A percentile compares a stretch with the other conserved stretches of the same genome.
These are phyloP conservation scores for Conticribra guillardii DNA, from an alignment of 108 stramenopile genomes.

Conservation along the genomic window DNA sequence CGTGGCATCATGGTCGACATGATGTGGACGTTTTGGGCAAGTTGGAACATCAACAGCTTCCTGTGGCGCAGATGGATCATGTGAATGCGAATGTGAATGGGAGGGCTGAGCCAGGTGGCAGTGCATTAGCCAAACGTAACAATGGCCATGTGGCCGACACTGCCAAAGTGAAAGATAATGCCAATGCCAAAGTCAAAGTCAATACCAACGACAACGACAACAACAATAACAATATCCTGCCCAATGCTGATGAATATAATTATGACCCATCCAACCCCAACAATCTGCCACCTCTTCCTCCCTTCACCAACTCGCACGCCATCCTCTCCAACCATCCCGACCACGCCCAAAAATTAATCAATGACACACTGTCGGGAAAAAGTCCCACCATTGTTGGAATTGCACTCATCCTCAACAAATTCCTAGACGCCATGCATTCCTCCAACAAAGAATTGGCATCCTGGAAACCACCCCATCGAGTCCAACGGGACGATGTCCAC, in stretches of 20 bases:
- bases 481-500: slow-evolving; percentile 49
- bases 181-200: neutral
- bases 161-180: too few species aligned
- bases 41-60: too few species aligned
- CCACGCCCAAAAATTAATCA: slow-evolving; percentile 31
- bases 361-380: slow-evolving; percentile 48
- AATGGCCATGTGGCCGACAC: too few species aligned
- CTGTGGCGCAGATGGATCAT: neutral
- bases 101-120: too few species aligned
- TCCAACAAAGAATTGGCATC: slow-evolving; percentile 31
- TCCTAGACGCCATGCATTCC: slow-evolving; percentile 47
- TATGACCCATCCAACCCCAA: slow-evolving; percentile 7
- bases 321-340: slow-evolving; percentile 7
- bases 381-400: slow-evolving; percentile 67
- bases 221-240: too few species aligned
- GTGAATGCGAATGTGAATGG: neutral
- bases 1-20: slow-evolving; percentile 45
- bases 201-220: neutral
- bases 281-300: slow-evolving; percentile 33
- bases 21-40: slow-evolving; percentile 40
- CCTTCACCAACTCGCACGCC: slow-evolving; percentile 20
- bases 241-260: too few species aligned
- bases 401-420: slow-evolving; percentile 44
- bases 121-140: too few species aligned
- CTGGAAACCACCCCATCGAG: slow-evolving; percentile 8